Evolutionary conservation across 306 rosid genomes (phyloP), one percentile per base, ranked within the genome.

Genomic region (Gynostemma pentaphyllum): DNA sequence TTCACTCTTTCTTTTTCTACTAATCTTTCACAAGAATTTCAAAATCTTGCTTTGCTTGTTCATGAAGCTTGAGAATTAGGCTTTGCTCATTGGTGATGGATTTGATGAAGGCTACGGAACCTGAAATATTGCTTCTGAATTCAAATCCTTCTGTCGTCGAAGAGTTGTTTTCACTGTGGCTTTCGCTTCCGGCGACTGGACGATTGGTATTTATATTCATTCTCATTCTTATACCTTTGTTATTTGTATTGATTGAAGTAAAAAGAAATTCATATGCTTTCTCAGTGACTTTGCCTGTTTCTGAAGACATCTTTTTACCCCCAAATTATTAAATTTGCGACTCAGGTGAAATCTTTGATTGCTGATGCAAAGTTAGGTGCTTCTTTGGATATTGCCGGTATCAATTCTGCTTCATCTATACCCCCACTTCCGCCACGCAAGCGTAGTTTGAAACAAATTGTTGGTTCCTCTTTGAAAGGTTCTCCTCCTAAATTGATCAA

Each of bases 401-500:
- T 94, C 10, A 87, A 80, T 80, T 86, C 92, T 41, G 50, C 51
- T 71, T 32, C 76, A 74, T 84, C 84, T 78, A 96, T 89, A 27
- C 98, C 98, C 2, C 98, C 98, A n/a, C 79, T 91, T 44, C 88
- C 98, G 28, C 98, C 98, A 1, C 81, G 98, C 64, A 91, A 96
- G 67, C 95, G 98, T 60, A 27, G 76, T 60, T 80, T 82, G 82
- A 91, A 86, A 74, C 96, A 80, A 45, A 88, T 95, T 82, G 68
- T 77, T 66, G 95, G 96, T 50, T 96, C 82, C 50, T 91, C 98
- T 56, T 82, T 81, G 75, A 78, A 88, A 78, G 75, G 95, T 63
- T 91, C 98, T 72, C 88, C 92, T n/a, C 70, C 88, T 88, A 91
- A 88, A 81, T 81, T 91, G 70, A 82, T 91, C 67, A 80, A 92